Evolutionary conservation across 2,329 filamentous ascomycete species (phyloP).

Genomic region (Arachnomyces sp.): DNA sequence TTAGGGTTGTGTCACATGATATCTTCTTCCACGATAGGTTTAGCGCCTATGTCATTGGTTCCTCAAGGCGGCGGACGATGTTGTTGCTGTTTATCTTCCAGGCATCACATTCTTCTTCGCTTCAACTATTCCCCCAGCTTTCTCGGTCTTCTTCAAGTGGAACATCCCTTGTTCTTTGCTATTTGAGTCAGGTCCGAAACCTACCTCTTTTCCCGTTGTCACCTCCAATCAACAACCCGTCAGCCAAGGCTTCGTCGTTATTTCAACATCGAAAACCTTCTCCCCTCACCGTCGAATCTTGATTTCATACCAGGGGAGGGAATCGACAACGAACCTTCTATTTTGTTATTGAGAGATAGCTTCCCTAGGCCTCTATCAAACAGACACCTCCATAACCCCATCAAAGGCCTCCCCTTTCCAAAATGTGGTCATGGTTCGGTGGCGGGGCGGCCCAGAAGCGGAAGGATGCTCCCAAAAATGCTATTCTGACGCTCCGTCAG

Average conservation of each 20-base stretch:
- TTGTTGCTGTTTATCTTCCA: conserved; percentile 8
- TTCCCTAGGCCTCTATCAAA: conserved; percentile 3
- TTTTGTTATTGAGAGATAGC: conserved; percentile 9
- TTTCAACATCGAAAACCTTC: conserved; percentile 9
- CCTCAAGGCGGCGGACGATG: conserved; percentile 22
- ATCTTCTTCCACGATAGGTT: conserved; percentile 22
- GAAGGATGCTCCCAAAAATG: conserved; percentile 94
- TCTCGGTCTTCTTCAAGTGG: no score
- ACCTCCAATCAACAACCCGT: no score
- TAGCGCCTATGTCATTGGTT: conserved; percentile 29
- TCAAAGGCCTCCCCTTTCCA: conserved; percentile 10
- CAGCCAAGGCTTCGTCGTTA: no score
- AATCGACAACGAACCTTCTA: neutral
- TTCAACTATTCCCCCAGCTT: no score
- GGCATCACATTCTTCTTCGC: conserved; percentile 3
- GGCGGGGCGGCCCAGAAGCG: conserved; percentile 71
- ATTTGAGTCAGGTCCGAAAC: no score
- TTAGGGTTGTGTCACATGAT: conserved; percentile 22
- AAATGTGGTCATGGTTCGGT: conserved; percentile 85
- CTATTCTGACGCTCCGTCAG: conserved; percentile 76
- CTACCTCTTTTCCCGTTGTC: no score
- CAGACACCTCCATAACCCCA: neutral
- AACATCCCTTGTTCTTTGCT: no score
- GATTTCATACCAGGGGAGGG: no score
- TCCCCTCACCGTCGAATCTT: no score